Conservation (phyloP, 306 rosid genomes). For the Glycyrrhiza uralensis region DNA sequence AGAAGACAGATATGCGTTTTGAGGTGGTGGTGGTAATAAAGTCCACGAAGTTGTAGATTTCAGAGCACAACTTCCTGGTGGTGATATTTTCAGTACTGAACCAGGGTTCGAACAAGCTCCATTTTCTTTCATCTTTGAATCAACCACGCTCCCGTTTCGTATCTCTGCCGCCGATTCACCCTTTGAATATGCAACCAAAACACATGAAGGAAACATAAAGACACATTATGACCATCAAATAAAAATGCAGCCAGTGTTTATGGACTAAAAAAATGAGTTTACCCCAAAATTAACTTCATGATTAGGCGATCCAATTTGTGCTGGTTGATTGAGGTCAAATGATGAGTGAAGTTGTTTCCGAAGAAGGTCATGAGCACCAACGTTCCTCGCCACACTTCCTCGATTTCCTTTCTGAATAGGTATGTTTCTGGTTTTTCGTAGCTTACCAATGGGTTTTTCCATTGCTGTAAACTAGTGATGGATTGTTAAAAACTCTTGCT, state of each 20-base stretch:
- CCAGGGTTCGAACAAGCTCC: background rate
- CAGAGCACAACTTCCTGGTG: background rate
- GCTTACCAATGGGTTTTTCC: background rate
- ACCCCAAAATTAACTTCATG: background rate
- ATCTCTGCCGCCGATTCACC: background rate
- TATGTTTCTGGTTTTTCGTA: background rate
- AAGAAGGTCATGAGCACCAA: background rate
- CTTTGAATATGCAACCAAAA: background rate
- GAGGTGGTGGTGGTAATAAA: background rate
- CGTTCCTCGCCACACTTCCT: background rate
- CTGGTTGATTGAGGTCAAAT: background rate
- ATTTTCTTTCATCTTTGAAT: background rate
- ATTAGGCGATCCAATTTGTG: background rate
- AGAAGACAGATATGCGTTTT: background rate
- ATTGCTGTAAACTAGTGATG: background rate
- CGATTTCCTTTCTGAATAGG: background rate
- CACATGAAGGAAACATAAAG: background rate
- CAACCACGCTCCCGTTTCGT: background rate
- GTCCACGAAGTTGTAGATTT: background rate
- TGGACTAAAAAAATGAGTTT: too few relatives aligned
- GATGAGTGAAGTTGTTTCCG: background rate
- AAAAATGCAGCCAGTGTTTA: too few relatives aligned
- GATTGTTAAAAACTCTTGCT: background rate
- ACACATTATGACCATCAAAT: too few relatives aligned
- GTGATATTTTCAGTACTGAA: slow-evolving; percentile 4